A percentile compares a stretch with the other conserved stretches of the same genome.
These are phyloP conservation scores for Lanmaoa pseudosensibilis DNA, from an alignment of 768 basidiomycete genomes.

Conservation along the genomic window DNA sequence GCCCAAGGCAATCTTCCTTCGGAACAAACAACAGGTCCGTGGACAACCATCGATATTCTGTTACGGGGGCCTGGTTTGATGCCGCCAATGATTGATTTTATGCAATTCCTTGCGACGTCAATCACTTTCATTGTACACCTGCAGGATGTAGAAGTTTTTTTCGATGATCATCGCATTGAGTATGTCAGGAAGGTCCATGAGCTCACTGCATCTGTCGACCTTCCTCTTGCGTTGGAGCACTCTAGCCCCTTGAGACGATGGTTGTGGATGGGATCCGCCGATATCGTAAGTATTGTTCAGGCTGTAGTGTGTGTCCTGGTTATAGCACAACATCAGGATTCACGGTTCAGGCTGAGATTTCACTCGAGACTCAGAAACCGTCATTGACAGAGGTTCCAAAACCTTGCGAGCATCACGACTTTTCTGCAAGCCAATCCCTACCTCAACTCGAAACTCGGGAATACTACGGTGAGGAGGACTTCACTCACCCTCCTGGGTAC, in stretches of 20 bases:
- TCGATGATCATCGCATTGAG: slow-evolving; percentile 72
- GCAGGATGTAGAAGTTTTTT: slow-evolving; percentile 69
- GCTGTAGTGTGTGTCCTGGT: background rate
- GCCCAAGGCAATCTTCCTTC: slow-evolving; percentile 59
- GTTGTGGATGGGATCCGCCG: slow-evolving; percentile 44
- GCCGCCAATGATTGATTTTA: slow-evolving; percentile 77
- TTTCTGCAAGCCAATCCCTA: too few relatives aligned
- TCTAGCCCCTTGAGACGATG: slow-evolving; percentile 62
- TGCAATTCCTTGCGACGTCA: slow-evolving; percentile 83
- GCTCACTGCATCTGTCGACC: slow-evolving; percentile 44
- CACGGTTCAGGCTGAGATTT: slow-evolving; percentile 63
- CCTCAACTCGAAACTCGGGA: too few relatives aligned
- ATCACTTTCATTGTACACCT: slow-evolving; percentile 89
- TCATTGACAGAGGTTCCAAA: too few relatives aligned
- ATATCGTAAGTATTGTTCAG: slow-evolving; percentile 16
- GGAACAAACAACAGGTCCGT: slow-evolving; percentile 62
- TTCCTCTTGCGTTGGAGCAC: slow-evolving; percentile 55
- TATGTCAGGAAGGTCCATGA: slow-evolving; percentile 51
- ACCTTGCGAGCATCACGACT: too few relatives aligned
- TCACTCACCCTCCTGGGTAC: too few relatives aligned
- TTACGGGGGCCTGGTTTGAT: slow-evolving; percentile 76
- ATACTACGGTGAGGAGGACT: too few relatives aligned
- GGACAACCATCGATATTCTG: slow-evolving; percentile 58
- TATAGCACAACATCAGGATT: slow-evolving; percentile 44
- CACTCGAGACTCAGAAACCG: too few relatives aligned